Percentiles rank a stretch among this genome's conserved stretches.
Evolutionary conservation across 371 early-diverging fungal species (phyloP).

Genomic region (Parasitella parasitica): DNA sequence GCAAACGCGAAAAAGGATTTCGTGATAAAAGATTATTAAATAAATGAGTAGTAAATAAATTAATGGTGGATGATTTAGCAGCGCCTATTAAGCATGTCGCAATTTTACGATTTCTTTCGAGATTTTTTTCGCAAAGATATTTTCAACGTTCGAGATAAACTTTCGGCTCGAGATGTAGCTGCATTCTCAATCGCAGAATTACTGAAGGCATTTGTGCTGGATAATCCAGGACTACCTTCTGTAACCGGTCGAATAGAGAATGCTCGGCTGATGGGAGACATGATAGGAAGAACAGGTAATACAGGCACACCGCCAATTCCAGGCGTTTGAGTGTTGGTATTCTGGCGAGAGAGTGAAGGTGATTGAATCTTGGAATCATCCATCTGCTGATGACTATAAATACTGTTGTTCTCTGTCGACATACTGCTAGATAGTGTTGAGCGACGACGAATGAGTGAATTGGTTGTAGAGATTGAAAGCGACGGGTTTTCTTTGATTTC

Average conservation of each 20-base stretch:
- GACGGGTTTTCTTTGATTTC: background rate
- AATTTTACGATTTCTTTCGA: constrained; percentile 30
- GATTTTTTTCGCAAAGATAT: constrained; percentile 47
- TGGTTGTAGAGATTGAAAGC: background rate
- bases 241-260: constrained; percentile 31
- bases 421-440: constrained; percentile 8
- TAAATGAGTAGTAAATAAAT: too few relatives aligned
- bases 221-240: constrained; percentile 7
- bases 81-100: too few relatives aligned
- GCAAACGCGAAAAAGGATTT: too few relatives aligned
- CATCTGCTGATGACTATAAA: background rate
- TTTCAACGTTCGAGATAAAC: constrained; percentile 45
- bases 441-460: constrained; percentile 2
- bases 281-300: constrained; percentile 9
- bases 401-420: background rate
- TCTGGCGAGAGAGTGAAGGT: constrained; percentile 20
- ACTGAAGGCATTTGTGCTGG: background rate
- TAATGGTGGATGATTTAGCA: too few relatives aligned
- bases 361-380: background rate
- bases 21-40: too few relatives aligned
- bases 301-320: constrained; percentile 1
- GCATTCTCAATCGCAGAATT: constrained; percentile 24
- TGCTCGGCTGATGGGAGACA: constrained; percentile 37
- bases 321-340: constrained; percentile 5
- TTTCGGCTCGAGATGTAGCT: constrained; percentile 43